phyloP scores from a whole-genome alignment of 805 yeast genomes.

The Dipodascus albidus region DNA sequence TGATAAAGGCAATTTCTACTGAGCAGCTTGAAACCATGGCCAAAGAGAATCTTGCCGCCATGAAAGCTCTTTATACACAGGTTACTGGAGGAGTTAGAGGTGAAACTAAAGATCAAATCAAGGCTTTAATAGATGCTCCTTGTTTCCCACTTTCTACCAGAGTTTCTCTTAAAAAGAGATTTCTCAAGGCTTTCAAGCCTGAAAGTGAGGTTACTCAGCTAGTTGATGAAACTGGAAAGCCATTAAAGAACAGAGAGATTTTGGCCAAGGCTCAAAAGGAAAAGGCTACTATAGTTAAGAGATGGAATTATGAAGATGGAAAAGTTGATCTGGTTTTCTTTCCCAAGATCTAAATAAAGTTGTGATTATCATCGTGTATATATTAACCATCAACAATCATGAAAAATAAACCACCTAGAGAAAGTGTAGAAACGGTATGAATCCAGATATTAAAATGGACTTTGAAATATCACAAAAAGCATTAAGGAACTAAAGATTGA shows the following conservation, averaged over 20 bases:
- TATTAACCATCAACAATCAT: neutral
- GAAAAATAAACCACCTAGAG: neutral
- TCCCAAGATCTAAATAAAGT: conserved; percentile 11
- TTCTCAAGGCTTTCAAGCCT: conserved; percentile 46
- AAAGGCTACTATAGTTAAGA: conserved; percentile 37
- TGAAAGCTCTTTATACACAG: conserved; percentile 5
- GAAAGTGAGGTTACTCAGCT: conserved; percentile 31
- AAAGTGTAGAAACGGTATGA: neutral
- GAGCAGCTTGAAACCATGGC: conserved; percentile 24
- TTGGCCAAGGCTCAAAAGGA: conserved; percentile 32
- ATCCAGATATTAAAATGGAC: too few relatives aligned
- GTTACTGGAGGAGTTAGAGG: conserved; percentile 22
- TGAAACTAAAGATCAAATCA: conserved; percentile 32
- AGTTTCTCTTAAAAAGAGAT: conserved; percentile 33
- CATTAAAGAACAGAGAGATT: conserved; percentile 13
- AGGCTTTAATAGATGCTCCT: conserved; percentile 30
- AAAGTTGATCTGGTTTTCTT: conserved; percentile 36
- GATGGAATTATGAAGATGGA: conserved; percentile 49
- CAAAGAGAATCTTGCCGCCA: conserved; percentile 16
- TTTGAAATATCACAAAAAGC: too few relatives aligned
- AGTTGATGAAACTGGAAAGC: neutral
- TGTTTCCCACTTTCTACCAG: conserved; percentile 27
- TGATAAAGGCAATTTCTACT: conserved; percentile 30
- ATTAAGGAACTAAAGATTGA: too few relatives aligned
- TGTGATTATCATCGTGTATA: neutral